Evolutionary conservation across 2,329 filamentous ascomycete species (phyloP), one percentile per base, ranked within the genome.

Genomic region (Penicillium glabrum): DNA sequence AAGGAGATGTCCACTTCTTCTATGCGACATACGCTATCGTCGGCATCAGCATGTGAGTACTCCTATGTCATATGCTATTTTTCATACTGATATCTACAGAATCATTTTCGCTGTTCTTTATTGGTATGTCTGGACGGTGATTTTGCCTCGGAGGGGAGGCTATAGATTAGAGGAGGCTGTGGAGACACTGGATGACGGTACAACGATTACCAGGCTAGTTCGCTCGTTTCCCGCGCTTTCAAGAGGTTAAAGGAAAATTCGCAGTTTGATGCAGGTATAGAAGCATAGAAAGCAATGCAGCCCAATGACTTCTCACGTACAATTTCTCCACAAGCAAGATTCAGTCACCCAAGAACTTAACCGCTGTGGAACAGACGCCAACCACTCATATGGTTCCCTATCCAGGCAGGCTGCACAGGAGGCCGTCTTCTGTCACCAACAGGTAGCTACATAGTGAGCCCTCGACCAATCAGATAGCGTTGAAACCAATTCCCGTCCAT

Each of bases 101-200:
- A 74, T 89, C 33, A 33, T 81, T 0, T 82, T 85, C 47, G 86
- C 83, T 0, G 67, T 87, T 0, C 1, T 84, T 0, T 91, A 91
- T 67, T 91, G 89, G 89, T 86, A 84, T 60, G 59, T 89, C 1
- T 89, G 85, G 83, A 86, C 86, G 0, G 77, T 84, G 3, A 61
- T 84, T 1, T 68, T 90, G 24, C 89, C 89, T 1, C 75, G 72
- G 43, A 82, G 81, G 73, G 78, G 82, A 50, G 80, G 82, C 0
- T 89, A 89, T 67, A 80, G 69, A 14, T 72, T 91, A 1, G 85
- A 89, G 64, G 87, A 90, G 62, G 79, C 83, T 54, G 77, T 76
- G 3, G 82, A 83, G 37, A 75, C 85, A 0, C 71, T 91, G 21
- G 77, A 79, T 23, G 89, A 91, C 70, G 89, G 89, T 0, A 91